phyloP scores from a whole-genome alignment of 768 basidiomycete species.

The Psilocybe tampanensis region DNA sequence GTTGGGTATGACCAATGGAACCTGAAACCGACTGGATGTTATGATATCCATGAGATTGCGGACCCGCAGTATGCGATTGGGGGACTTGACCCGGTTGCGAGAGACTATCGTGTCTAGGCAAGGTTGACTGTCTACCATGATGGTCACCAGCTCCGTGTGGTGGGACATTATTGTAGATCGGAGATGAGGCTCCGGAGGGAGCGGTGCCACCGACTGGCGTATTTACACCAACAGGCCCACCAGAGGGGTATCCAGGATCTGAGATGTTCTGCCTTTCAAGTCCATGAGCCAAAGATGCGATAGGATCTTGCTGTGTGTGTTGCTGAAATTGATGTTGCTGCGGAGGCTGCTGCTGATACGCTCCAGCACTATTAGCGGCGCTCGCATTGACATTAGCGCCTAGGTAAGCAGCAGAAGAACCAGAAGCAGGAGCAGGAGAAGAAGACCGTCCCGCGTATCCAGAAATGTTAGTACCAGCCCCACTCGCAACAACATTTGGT shows the following conservation, averaged over 20 bases:
- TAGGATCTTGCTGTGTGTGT: slow-evolving; percentile 21
- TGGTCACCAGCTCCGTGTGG: not conserved
- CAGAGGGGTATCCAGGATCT: slow-evolving; percentile 1
- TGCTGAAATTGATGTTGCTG: no score
- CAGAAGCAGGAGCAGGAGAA: not conserved
- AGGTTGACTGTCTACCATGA: slow-evolving; percentile 4
- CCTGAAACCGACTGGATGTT: not conserved
- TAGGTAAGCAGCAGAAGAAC: not conserved
- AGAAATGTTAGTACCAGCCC: not conserved
- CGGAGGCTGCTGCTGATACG: slow-evolving; percentile 1
- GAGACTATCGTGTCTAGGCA: not conserved
- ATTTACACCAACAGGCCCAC: not conserved
- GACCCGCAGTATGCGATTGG: slow-evolving; percentile 10
- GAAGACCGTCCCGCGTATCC: not conserved
- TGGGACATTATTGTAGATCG: slow-evolving; percentile 26
- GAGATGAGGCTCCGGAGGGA: slow-evolving; percentile 27
- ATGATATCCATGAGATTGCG: slow-evolving; percentile 13
- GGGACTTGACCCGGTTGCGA: not conserved
- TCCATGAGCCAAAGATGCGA: slow-evolving; percentile 36
- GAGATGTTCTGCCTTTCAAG: slow-evolving; percentile 41
- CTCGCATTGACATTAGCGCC: not conserved
- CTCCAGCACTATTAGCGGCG: not conserved
- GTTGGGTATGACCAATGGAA: not conserved
- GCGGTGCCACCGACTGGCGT: slow-evolving; percentile 2
- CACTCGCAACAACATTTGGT: not conserved